These are phyloP conservation scores for Cryphonectria naterciae DNA, from an alignment of 2,329 filamentous ascomycete genomes.

Conservation along the genomic window DNA sequence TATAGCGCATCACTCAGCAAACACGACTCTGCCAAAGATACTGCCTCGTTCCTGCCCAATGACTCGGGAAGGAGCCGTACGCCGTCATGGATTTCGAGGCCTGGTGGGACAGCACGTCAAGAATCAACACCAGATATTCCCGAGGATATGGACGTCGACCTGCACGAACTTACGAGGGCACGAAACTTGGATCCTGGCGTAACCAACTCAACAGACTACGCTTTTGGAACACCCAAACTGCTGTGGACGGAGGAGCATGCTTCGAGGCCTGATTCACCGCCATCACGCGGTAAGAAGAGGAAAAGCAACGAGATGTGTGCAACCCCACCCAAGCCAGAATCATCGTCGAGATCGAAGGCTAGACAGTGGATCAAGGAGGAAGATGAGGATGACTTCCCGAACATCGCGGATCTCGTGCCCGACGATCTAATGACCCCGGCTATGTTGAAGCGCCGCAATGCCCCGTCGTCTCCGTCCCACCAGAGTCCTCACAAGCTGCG, in stretches of 20 bases:
- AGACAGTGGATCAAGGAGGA: conserved; percentile 35
- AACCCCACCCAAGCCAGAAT: conserved; percentile 29
- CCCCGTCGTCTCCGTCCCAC: conserved; percentile 44
- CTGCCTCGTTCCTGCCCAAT: conserved; percentile 23
- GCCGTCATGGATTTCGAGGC: conserved; percentile 21
- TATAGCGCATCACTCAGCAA: conserved; percentile 41
- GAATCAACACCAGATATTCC: conserved; percentile 36
- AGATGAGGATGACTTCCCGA: conserved; percentile 54
- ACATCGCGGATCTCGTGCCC: conserved; percentile 52
- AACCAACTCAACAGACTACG: conserved; percentile 35
- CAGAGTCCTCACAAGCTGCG: conserved; percentile 27
- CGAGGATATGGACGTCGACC: conserved; percentile 39
- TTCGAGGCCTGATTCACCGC: conserved; percentile 42
- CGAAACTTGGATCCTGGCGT: conserved; percentile 34
- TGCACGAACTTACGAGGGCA: conserved; percentile 45
- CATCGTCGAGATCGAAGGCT: conserved; percentile 42
- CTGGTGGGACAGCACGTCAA: conserved; percentile 21
- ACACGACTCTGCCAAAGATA: conserved; percentile 18
- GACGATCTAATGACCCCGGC: conserved; percentile 36
- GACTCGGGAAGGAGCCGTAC: conserved; percentile 30
- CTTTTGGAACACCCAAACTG: conserved; percentile 43
- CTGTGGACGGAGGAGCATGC: conserved; percentile 50
- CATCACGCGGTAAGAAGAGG: conserved; percentile 52
- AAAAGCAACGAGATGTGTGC: conserved; percentile 55
- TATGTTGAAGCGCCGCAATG: conserved; percentile 27